Evolutionary conservation across 2,329 filamentous ascomycete species (phyloP).

Genomic region (Pyrenophora graminea): DNA sequence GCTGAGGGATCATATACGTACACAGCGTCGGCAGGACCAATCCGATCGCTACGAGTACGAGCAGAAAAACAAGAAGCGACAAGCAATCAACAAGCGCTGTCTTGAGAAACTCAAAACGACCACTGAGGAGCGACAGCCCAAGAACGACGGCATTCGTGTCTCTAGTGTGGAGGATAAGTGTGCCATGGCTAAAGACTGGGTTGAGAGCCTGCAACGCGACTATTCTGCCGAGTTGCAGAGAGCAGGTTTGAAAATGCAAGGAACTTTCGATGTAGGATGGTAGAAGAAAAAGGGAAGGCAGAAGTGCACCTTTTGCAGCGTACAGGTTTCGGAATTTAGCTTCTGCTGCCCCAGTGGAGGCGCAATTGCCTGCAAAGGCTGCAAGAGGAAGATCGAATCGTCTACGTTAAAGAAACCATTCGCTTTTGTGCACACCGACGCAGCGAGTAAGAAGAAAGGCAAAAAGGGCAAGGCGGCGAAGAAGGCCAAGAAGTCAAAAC

Average conservation of each 20-base stretch:
- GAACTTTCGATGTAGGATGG: not conserved
- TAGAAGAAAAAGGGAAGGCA: not conserved
- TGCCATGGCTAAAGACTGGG: not conserved
- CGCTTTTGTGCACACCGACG: not conserved
- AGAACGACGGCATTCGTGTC: not conserved
- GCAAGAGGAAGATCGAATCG: conserved; percentile 1
- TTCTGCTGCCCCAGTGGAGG: conserved; percentile 1
- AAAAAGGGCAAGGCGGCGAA: not conserved
- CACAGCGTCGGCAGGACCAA: no score
- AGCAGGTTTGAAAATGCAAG: not conserved
- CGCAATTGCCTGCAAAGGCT: not conserved
- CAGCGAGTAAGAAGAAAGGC: no score
- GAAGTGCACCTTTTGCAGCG: not conserved
- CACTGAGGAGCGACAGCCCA: not conserved
- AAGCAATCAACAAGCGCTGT: not conserved
- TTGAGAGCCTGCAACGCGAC: not conserved
- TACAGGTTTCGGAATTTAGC: not conserved
- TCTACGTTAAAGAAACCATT: not conserved
- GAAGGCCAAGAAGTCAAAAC: not conserved
- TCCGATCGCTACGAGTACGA: no score
- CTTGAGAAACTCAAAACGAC: not conserved
- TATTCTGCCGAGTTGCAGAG: not conserved
- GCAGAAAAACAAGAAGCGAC: not conserved
- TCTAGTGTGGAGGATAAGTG: not conserved
- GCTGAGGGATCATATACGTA: no score